A percentile compares a stretch with the other conserved stretches of the same genome.
Conservation (phyloP, 164 flowering plant genomes). For the Tetrastigma voinierianum region DNA sequence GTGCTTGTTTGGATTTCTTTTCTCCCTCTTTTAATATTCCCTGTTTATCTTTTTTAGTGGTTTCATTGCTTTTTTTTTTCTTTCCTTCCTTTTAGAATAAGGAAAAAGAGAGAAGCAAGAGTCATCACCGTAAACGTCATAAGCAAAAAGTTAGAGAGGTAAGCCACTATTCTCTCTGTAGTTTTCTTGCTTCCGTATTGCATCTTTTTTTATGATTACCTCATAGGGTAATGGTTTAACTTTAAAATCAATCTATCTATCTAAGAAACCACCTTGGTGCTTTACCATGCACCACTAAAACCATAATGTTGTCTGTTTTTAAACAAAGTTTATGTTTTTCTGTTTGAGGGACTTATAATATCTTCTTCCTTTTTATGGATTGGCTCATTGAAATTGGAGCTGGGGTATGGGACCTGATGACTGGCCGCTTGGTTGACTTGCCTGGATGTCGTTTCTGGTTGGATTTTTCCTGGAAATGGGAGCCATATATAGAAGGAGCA, state of each 20-base stretch:
- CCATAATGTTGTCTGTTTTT: background rate
- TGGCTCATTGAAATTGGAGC: slow-evolving; percentile 98
- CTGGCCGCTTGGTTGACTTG: slow-evolving; percentile 58
- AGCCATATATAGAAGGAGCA: slow-evolving; percentile 76
- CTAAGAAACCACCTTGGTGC: no score
- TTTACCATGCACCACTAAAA: no score
- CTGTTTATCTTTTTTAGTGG: background rate
- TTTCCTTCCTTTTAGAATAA: slow-evolving; percentile 38
- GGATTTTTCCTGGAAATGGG: slow-evolving; percentile 72
- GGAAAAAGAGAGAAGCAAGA: slow-evolving; percentile 66
- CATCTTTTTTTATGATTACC: background rate
- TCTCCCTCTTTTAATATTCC: background rate
- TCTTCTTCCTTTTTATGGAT: slow-evolving; percentile 69
- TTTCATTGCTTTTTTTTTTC: slow-evolving; percentile 7
- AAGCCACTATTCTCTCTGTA: slow-evolving; percentile 28
- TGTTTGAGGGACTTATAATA: slow-evolving; percentile 58
- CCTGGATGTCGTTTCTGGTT: slow-evolving; percentile 53
- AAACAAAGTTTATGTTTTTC: background rate
- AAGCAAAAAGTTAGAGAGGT: slow-evolving; percentile 83
- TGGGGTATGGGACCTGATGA: slow-evolving; percentile 79
- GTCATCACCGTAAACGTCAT: slow-evolving; percentile 57
- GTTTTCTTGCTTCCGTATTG: background rate
- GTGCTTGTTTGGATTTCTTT: slow-evolving; percentile 21
- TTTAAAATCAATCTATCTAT: no score
- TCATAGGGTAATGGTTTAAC: no score